Percentiles rank a stretch among this genome's conserved stretches.
Conservation (phyloP, 495 filamentous ascomycete genomes). For the Rhizodiscina lignyota region DNA sequence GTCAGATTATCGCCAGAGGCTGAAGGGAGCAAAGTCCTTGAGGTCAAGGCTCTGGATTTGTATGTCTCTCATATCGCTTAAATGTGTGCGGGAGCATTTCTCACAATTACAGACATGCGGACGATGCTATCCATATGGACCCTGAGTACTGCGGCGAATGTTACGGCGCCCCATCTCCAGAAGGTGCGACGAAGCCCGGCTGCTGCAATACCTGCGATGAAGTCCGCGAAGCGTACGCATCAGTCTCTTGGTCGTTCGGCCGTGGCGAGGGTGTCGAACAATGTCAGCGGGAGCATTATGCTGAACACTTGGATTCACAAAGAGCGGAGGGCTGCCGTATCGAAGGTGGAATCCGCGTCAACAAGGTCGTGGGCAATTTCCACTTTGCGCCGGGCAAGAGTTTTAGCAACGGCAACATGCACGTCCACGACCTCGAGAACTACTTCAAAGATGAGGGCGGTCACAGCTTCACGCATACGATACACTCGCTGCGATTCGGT, state of each 20-base stretch:
- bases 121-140: slow-evolving; percentile 59
- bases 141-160: slow-evolving; percentile 88
- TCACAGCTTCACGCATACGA: slow-evolving; percentile 81
- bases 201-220: slow-evolving; percentile 98
- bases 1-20: slow-evolving; percentile 54
- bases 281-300: slow-evolving; percentile 87
- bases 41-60: slow-evolving; percentile 57
- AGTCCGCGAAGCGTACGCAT: slow-evolving; percentile 83
- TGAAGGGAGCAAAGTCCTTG: slow-evolving; percentile 68
- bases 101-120: slow-evolving; percentile 31
- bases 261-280: slow-evolving; percentile 86
- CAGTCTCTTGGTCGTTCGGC: slow-evolving; percentile 81
- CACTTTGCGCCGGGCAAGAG: slow-evolving; percentile 91
- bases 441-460: slow-evolving; percentile 54
- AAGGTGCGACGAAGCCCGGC: slow-evolving; percentile 50
- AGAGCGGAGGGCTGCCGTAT: slow-evolving; percentile 87
- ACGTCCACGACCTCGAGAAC: slow-evolving; percentile 91
- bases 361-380: slow-evolving; percentile 98
- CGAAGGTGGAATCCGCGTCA: slow-evolving; percentile 82
- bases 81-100: neutral
- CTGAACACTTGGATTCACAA: slow-evolving; percentile 69
- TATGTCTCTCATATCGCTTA: slow-evolving; percentile 23
- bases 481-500: slow-evolving; percentile 85
- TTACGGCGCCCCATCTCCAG: slow-evolving; percentile 64
- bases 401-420: slow-evolving; percentile 88